These are phyloP conservation scores for Aphanomyces astaci DNA, from an alignment of 352 stramenopile genomes.

Conservation along the genomic window DNA sequence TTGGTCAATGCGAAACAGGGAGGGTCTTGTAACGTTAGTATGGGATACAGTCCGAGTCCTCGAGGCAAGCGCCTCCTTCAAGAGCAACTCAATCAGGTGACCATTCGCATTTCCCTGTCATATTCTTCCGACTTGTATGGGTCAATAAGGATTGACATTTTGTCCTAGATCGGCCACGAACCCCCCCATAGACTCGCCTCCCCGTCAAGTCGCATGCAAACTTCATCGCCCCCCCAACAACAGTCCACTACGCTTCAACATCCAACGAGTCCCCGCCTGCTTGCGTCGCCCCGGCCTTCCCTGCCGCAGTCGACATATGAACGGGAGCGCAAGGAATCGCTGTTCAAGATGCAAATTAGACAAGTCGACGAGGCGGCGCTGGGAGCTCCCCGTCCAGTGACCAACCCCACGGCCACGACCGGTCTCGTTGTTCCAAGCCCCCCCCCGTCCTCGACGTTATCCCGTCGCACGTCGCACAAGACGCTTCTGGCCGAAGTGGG, in stretches of 20 bases:
- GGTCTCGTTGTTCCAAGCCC: not conserved
- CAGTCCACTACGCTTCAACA: not conserved
- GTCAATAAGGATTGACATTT: no score
- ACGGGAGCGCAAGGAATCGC: constrained; percentile 8
- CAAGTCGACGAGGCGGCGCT: not conserved
- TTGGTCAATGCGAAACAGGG: no score
- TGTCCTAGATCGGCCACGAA: no score
- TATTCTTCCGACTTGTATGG: no score
- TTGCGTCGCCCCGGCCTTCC: not conserved
- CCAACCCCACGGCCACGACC: not conserved
- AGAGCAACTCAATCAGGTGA: not conserved
- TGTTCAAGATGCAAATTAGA: not conserved
- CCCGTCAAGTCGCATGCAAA: not conserved
- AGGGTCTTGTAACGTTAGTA: no score
- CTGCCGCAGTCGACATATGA: not conserved
- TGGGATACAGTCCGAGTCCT: no score
- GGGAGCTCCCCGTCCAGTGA: not conserved
- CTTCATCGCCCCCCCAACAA: not conserved
- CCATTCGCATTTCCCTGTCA: no score
- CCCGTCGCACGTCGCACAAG: not conserved
- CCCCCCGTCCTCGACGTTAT: no score
- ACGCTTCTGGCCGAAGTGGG: constrained; percentile 5
- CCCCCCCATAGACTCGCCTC: no score
- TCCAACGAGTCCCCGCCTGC: not conserved
- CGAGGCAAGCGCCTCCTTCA: not conserved